Evolutionary conservation across 2,329 filamentous ascomycete genomes (phyloP).

Genomic region (Catunica adiposa): DNA sequence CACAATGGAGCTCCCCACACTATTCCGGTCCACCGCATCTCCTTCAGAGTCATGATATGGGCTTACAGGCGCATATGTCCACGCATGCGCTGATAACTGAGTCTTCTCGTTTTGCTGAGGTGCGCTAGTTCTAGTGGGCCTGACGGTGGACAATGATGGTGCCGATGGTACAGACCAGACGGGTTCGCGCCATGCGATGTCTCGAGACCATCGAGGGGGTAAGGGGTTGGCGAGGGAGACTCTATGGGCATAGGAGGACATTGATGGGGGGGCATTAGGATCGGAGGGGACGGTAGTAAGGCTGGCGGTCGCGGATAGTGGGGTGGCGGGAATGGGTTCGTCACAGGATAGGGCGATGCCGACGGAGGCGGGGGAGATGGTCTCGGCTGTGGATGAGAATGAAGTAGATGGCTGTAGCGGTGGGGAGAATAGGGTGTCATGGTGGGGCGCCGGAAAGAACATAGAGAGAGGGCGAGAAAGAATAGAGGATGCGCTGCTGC

Average conservation of each 20-base stretch:
- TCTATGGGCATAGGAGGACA: constrained; percentile 2
- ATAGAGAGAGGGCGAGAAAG: constrained; percentile 4
- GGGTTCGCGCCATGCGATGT: no score
- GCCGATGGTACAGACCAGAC: no score
- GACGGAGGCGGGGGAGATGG: not conserved
- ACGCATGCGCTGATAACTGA: constrained; percentile 2
- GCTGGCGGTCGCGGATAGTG: no score
- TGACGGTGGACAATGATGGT: no score
- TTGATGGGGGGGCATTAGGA: constrained; percentile 1
- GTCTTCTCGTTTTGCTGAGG: not conserved
- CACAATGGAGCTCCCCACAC: not conserved
- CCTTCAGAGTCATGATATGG: not conserved
- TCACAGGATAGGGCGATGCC: constrained; percentile 7
- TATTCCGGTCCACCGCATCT: not conserved
- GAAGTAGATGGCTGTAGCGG: not conserved
- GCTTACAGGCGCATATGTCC: constrained; percentile 7
- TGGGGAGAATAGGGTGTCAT: constrained; percentile 6
- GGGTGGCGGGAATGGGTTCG: constrained; percentile 9
- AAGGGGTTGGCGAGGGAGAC: not conserved
- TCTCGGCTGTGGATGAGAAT: not conserved
- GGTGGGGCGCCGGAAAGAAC: constrained; percentile 7
- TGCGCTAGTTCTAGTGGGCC: no score
- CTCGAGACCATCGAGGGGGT: not conserved
- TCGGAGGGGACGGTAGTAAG: not conserved
- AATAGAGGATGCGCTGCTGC: no score